phyloP scores from a whole-genome alignment of 139 green algal genomes.

The Trebouxia sp. region DNA sequence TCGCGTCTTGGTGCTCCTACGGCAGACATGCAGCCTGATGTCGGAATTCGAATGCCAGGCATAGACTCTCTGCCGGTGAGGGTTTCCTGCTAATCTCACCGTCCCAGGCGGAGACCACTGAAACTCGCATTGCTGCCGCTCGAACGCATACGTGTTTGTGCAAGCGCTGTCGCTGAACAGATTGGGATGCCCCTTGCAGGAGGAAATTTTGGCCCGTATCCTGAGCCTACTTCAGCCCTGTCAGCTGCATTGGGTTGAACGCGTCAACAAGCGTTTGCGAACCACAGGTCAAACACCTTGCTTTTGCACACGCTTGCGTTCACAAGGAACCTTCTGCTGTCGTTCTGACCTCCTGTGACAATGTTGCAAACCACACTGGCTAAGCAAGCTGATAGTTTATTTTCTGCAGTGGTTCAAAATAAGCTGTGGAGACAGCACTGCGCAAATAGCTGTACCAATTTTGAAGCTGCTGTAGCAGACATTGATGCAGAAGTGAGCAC shows the following conservation, averaged over 20 bases:
- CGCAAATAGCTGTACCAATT: background rate
- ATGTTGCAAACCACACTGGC: too few relatives aligned
- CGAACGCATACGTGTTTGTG: background rate
- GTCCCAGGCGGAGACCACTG: background rate
- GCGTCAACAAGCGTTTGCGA: background rate
- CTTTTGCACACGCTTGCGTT: background rate
- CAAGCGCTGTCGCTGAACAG: background rate
- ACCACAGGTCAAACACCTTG: background rate
- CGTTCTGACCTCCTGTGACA: too few relatives aligned
- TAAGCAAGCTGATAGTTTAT: too few relatives aligned
- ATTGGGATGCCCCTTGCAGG: background rate
- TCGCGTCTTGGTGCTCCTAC: background rate
- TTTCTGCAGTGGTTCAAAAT: conserved; percentile 6
- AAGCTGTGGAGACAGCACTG: background rate
- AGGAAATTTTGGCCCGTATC: conserved; percentile 1
- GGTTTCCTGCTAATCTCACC: background rate
- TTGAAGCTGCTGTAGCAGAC: background rate
- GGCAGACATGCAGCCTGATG: too few relatives aligned
- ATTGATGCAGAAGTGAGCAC: background rate
- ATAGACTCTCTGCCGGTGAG: conserved; percentile 9
- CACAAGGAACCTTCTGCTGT: background rate
- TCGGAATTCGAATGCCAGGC: too few relatives aligned
- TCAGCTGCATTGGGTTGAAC: background rate
- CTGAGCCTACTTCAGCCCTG: background rate
- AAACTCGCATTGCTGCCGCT: background rate